A percentile compares a stretch with the other conserved stretches of the same genome.
These are phyloP conservation scores for Daldinia bambusicola DNA, from an alignment of 495 filamentous ascomycete species.

Conservation along the genomic window DNA sequence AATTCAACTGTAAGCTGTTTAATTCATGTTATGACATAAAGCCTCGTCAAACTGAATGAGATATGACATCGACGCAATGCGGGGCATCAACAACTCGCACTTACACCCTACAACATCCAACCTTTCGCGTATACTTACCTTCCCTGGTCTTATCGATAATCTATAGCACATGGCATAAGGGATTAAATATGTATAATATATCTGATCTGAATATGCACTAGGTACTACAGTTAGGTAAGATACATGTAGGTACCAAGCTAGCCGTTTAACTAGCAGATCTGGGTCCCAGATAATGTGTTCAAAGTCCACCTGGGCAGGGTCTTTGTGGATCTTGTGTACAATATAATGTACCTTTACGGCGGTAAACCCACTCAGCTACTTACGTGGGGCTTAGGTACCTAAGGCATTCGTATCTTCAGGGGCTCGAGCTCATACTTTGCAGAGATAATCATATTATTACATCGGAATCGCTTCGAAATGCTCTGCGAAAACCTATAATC, in stretches of 20 bases:
- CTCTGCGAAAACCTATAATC: constrained; percentile 5
- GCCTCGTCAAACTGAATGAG: constrained; percentile 15
- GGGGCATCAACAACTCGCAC: constrained; percentile 20
- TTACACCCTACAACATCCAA: background rate
- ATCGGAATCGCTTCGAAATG: constrained; percentile 22
- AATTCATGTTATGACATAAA: constrained; percentile 20
- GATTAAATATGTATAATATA: no score
- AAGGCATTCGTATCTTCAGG: background rate
- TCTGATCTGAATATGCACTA: background rate
- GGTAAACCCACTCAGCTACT: background rate
- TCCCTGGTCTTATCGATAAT: constrained; percentile 7
- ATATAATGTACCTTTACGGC: no score
- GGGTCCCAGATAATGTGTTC: background rate
- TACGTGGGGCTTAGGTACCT: background rate
- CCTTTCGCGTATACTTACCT: background rate
- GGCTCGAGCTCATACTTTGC: no score
- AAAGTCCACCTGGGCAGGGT: no score
- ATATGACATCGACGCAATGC: constrained; percentile 32
- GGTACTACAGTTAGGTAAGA: background rate
- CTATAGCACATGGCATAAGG: background rate
- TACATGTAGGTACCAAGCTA: background rate
- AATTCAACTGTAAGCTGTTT: background rate
- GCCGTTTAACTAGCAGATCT: background rate
- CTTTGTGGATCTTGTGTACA: background rate
- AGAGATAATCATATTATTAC: constrained; percentile 20